Conservation (phyloP, 2,329 filamentous ascomycete genomes). For the Sclerotinia sclerotiorum region DNA sequence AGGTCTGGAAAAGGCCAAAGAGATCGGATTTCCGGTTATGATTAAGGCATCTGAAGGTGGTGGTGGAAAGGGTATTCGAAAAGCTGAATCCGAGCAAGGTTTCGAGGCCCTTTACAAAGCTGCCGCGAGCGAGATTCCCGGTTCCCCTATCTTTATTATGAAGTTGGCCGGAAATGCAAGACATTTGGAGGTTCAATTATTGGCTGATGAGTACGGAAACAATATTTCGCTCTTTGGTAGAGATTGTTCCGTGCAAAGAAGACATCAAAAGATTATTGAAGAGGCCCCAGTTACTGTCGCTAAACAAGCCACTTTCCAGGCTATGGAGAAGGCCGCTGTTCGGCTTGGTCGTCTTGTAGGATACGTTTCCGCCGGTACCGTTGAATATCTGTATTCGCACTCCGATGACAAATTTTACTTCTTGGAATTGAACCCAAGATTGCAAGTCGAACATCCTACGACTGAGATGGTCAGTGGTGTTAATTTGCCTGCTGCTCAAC, state of each 20-base stretch:
- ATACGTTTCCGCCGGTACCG: constrained; percentile 97
- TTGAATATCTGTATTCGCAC: constrained; percentile 98
- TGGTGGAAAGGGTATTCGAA: constrained; percentile 98
- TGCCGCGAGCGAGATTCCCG: constrained; percentile 94
- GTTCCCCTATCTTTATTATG: constrained; percentile 99
- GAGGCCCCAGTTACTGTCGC: constrained; percentile 98
- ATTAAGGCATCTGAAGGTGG: constrained; percentile 99
- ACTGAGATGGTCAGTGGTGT: constrained; percentile 99
- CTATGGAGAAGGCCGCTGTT: constrained; percentile 96
- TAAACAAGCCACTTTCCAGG: constrained; percentile 81
- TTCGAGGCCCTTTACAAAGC: constrained; percentile 91
- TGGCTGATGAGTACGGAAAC: constrained; percentile 99
- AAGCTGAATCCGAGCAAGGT: constrained; percentile 80
- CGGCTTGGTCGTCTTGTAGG: constrained; percentile 91
- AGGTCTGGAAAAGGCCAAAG: constrained; percentile 78
- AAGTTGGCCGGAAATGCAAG: constrained; percentile 95
- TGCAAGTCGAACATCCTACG: constrained; percentile 98
- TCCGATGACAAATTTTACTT: constrained; percentile 99
- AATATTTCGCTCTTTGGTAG: constrained; percentile 98
- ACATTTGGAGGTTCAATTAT: constrained; percentile 94
- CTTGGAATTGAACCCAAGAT: constrained; percentile 95
- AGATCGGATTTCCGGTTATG: constrained; percentile 99
- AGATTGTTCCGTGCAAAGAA: constrained; percentile 97
- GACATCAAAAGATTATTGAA: constrained; percentile 99
- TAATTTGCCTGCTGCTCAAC: constrained; percentile 93